Percentiles rank a stretch among this genome's conserved stretches.
phyloP scores from a whole-genome alignment of 2,329 filamentous ascomycete species.

The Ascochyta viciae-villosae region DNA sequence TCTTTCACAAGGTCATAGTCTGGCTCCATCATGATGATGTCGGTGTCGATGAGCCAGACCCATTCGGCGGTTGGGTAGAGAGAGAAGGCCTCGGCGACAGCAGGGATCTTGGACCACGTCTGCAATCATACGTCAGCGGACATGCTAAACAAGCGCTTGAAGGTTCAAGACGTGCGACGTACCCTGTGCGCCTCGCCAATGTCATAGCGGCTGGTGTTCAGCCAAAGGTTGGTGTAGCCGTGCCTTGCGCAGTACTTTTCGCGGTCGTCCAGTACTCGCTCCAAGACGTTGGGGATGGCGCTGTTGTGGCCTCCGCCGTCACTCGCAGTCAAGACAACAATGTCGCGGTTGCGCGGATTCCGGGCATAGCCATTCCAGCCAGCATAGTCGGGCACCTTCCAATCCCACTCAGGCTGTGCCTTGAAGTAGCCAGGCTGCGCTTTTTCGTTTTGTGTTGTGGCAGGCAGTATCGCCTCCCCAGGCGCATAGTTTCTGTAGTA shows the following conservation, averaged over 20 bases:
- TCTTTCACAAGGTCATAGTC: constrained; percentile 39
- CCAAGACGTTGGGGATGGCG: constrained; percentile 48
- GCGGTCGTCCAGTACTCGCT: constrained; percentile 44
- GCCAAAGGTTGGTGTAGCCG: constrained; percentile 50
- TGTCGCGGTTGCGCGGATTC: constrained; percentile 43
- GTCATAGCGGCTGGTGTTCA: constrained; percentile 52
- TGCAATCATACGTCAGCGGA: constrained; percentile 12
- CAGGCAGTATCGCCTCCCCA: constrained; percentile 23
- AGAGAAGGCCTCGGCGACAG: constrained; percentile 50
- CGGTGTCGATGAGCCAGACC: constrained; percentile 53
- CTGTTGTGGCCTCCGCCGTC: constrained; percentile 53
- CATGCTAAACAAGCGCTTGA: not conserved
- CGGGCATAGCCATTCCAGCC: constrained; percentile 40
- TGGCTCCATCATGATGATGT: constrained; percentile 52
- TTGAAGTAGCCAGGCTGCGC: constrained; percentile 44
- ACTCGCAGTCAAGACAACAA: constrained; percentile 51
- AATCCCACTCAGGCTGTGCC: constrained; percentile 41
- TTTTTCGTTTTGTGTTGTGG: constrained; percentile 28
- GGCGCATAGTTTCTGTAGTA: constrained; percentile 37
- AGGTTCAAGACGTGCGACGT: constrained; percentile 6
- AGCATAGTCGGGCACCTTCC: constrained; percentile 33
- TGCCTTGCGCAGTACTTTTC: constrained; percentile 47
- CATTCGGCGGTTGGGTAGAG: constrained; percentile 49
- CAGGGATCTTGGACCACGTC: constrained; percentile 53
- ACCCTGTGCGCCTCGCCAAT: constrained; percentile 47